Percentiles rank a stretch among this genome's conserved stretches.
phyloP scores from a whole-genome alignment of 768 basidiomycete species.

The Psilocybe subaeruginosa region DNA sequence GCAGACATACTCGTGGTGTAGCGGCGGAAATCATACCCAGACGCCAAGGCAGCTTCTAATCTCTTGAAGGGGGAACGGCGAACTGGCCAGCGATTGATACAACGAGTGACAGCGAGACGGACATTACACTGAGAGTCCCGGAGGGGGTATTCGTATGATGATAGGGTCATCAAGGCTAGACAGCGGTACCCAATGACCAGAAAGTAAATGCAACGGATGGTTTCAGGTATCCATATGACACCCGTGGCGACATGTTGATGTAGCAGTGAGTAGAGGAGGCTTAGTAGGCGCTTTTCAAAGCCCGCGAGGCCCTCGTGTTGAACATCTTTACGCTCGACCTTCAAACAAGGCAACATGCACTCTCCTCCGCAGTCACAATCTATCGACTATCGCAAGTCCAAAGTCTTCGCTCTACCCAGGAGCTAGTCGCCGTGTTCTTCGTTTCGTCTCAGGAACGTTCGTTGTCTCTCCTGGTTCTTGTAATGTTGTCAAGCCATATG shows the following conservation, averaged over 20 bases:
- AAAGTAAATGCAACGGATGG: constrained; percentile 1
- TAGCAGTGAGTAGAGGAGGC: constrained; percentile 3
- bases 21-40: constrained; percentile 17
- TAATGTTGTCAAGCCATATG: background rate
- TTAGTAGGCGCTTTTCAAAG: constrained; percentile 14
- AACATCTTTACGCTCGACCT: constrained; percentile 10
- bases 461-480: background rate
- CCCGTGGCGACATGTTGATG: background rate
- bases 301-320: constrained; percentile 20
- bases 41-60: constrained; percentile 16
- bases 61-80: constrained; percentile 16
- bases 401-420: background rate
- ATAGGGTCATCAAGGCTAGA: constrained; percentile 5
- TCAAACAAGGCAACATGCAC: constrained; percentile 5
- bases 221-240: background rate
- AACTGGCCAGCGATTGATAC: constrained; percentile 15
- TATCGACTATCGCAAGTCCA: background rate
- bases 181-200: constrained; percentile 1
- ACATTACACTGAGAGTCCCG: constrained; percentile 14
- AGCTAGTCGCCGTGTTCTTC: too few relatives aligned
- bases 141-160: constrained; percentile 1
- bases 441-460: background rate
- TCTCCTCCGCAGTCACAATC: background rate
- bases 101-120: constrained; percentile 11
- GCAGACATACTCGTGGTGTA: constrained; percentile 8